Base-by-base conservation (phyloP, 1,139 yeast species). In the Arxiozyma slooffiae region DNA sequence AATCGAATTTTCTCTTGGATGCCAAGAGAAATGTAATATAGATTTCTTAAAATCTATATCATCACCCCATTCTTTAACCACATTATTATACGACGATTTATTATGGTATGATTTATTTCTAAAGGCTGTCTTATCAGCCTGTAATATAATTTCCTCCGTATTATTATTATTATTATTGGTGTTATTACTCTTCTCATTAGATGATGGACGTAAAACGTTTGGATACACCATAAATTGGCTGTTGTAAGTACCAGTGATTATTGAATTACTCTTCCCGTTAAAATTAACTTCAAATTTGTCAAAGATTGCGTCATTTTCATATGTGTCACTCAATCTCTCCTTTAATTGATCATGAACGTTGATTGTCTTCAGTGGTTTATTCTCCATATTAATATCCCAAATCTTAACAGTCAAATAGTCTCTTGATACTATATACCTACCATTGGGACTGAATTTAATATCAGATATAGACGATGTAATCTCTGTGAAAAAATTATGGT, bases 341-440 rank as follows among this genome's bases (percentile, higher is more conserved):
- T 96, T 81, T 62, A 94, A 79, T 67, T 88, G 95, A 67, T 94
- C 98, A 69, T 94, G 98, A 58, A 94, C 92, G 68, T 87, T 88
- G 57, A 94, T 89, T 16, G 97, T 90, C 69, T 88, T 88, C 52
- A 94, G 73, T 26, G 99, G 99, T 68, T 85, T 88, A 59, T 82
- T 83, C 69, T 92, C 97, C 98, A 92, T 94, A 57, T 89, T 89
- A 58, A 94, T 79, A 73, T 94, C 99, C 99, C 99, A 92, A 60
- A 94, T 85, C 71, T 92, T 94, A 47, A 92, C 96, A 11, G 97
- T 87, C 87, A 94, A 82, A 68, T 92, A 94, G 73, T 94, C 99
- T 67, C 99, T 81, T 44, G 95, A 82, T 18, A 92, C 96, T 67
- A 94, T 87, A 69, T 92, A 89, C 62, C 95, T 78, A 48, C 99